Percentiles rank a stretch among this genome's conserved stretches.
Conservation (phyloP, 768 basidiomycete genomes). For the Ramaria sp. region DNA sequence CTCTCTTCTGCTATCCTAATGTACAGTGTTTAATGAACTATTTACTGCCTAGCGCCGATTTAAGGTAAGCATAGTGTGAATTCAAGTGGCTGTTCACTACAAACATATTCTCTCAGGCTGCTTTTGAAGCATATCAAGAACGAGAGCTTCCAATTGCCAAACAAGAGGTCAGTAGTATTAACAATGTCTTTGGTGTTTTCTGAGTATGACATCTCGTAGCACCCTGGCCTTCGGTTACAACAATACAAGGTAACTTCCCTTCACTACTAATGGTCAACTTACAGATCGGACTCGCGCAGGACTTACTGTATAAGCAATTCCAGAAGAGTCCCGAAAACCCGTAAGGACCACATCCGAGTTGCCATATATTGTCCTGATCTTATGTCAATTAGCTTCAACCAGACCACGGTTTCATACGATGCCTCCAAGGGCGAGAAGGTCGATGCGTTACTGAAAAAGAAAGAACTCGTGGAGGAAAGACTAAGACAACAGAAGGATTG, state of each 20-base stretch:
- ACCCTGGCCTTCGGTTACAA: slow-evolving; percentile 81
- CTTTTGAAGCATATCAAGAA: slow-evolving; percentile 87
- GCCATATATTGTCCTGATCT: not conserved
- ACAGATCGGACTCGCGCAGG: slow-evolving; percentile 29
- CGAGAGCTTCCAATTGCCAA: slow-evolving; percentile 71
- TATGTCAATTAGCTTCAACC: slow-evolving; percentile 61
- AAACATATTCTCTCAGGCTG: slow-evolving; percentile 38
- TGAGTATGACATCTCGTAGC: slow-evolving; percentile 31
- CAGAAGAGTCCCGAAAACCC: slow-evolving; percentile 95
- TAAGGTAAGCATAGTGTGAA: slow-evolving; percentile 41
- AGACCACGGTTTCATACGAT: slow-evolving; percentile 67
- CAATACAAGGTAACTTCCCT: slow-evolving; percentile 61
- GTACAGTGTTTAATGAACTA: slow-evolving; percentile 3
- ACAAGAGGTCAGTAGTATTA: slow-evolving; percentile 44
- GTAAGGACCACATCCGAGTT: slow-evolving; percentile 33
- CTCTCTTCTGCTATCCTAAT: not conserved
- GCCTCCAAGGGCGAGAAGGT: slow-evolving; percentile 82
- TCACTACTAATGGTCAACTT: slow-evolving; percentile 3
- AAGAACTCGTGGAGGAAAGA: slow-evolving; percentile 54
- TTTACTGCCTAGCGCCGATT: slow-evolving; percentile 59
- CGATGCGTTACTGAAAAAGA: slow-evolving; percentile 59
- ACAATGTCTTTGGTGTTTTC: slow-evolving; percentile 8
- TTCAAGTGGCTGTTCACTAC: not conserved
- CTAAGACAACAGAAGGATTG: slow-evolving; percentile 26
- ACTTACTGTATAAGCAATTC: slow-evolving; percentile 87